A percentile compares a stretch with the other conserved stretches of the same genome.
Evolutionary conservation across 148 eudicot genomes (phyloP).

Genomic region (Fallopia convolvulus): DNA sequence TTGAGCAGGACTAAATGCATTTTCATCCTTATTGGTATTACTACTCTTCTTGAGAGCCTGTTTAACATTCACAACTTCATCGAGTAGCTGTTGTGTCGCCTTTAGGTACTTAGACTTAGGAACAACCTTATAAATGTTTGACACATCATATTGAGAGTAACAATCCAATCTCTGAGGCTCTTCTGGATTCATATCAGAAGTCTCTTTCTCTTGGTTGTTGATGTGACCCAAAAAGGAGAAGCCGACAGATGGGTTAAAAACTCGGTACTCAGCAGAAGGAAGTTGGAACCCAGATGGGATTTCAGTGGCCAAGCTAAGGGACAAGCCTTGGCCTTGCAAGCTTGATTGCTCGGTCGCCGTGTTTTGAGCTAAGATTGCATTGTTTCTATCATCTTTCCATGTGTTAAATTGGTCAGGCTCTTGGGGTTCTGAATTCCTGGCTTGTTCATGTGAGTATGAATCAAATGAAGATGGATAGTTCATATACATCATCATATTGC

Average conservation of each 20-base stretch:
- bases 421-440: slow-evolving; percentile 18
- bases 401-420: slow-evolving; percentile 18
- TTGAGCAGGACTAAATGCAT: slow-evolving; percentile 15
- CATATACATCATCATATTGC: slow-evolving; percentile 38
- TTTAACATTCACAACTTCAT: slow-evolving; percentile 62
- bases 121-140: background rate
- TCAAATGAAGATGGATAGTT: slow-evolving; percentile 36
- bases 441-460: slow-evolving; percentile 23
- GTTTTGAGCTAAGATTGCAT: slow-evolving; percentile 25
- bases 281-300: slow-evolving; percentile 28
- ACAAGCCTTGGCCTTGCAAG: slow-evolving; percentile 42
- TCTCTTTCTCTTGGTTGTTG: background rate
- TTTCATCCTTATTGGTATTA: background rate
- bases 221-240: slow-evolving; percentile 23
- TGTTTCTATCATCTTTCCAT: slow-evolving; percentile 32
- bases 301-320: slow-evolving; percentile 44
- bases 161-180: background rate
- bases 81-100: slow-evolving; percentile 66
- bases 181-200: background rate
- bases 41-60: slow-evolving; percentile 22
- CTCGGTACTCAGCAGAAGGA: slow-evolving; percentile 22
- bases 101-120: slow-evolving; percentile 59
- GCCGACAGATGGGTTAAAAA: slow-evolving; percentile 14
- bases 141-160: background rate
- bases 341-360: slow-evolving; percentile 19